A percentile compares a stretch with the other conserved stretches of the same genome.
Evolutionary conservation across 2,329 filamentous ascomycete genomes (phyloP).

Genomic region (Fusarium sp.): DNA sequence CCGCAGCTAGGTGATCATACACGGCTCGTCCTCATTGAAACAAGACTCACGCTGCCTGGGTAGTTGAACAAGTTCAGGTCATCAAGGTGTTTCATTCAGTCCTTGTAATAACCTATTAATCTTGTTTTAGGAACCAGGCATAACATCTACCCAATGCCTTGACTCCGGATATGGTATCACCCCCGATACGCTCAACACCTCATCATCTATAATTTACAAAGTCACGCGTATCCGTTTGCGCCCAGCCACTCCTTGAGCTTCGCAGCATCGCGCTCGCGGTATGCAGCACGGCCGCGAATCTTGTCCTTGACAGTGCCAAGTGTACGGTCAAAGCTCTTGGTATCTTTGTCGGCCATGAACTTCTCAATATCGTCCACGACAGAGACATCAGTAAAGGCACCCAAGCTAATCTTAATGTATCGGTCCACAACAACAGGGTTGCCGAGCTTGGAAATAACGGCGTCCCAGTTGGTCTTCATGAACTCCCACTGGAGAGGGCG

Average conservation of each 20-base stretch:
- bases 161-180: background rate
- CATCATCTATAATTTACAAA: conserved; percentile 44
- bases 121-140: background rate
- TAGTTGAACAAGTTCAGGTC: background rate
- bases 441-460: conserved; percentile 76
- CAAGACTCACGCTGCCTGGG: background rate
- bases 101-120: background rate
- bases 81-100: background rate
- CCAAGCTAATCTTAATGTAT: conserved; percentile 82
- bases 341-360: conserved; percentile 92
- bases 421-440: conserved; percentile 93
- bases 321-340: conserved; percentile 85
- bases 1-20: background rate
- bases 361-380: conserved; percentile 80
- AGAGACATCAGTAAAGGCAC: conserved; percentile 79
- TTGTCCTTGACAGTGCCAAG: conserved; percentile 88
- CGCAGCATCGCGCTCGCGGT: conserved; percentile 80
- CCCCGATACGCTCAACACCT: background rate
- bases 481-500: conserved; percentile 86
- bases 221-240: conserved; percentile 60
- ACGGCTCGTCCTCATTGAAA: background rate
- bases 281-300: conserved; percentile 84
- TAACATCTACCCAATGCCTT: conserved; percentile 8
- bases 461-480: conserved; percentile 85
- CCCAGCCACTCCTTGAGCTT: conserved; percentile 83